phyloP scores from a whole-genome alignment of 495 filamentous ascomycete genomes.

The Podospora pseudopauciseta region DNA sequence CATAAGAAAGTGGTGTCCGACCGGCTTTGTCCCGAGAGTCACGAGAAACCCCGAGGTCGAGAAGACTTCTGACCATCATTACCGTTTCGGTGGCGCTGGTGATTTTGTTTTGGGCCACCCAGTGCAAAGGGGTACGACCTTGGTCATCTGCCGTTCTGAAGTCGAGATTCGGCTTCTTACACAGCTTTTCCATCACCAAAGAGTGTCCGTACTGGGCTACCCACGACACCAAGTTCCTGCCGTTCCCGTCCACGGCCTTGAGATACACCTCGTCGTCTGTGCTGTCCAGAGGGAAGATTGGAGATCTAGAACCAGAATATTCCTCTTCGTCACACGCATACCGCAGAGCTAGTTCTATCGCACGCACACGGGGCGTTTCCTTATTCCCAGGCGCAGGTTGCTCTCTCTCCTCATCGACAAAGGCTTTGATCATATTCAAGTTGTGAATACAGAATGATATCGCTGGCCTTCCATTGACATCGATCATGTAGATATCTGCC shows the following conservation, averaged over 20 bases:
- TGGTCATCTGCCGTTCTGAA: neutral
- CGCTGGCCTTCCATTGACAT: neutral
- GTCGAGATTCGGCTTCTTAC: neutral
- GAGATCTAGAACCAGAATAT: neutral
- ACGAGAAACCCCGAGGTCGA: neutral
- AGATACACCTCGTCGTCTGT: neutral
- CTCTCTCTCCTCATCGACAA: neutral
- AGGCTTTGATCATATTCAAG: neutral
- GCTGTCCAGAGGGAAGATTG: neutral
- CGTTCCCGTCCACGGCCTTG: neutral
- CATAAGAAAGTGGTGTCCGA: neutral
- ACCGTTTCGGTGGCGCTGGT: too few species aligned
- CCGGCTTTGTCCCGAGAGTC: neutral
- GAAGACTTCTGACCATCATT: neutral
- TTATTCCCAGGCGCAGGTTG: neutral
- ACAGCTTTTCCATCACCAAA: neutral
- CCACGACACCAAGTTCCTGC: neutral
- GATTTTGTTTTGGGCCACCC: too few species aligned
- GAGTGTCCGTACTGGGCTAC: neutral
- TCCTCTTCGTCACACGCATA: neutral
- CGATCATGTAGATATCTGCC: neutral
- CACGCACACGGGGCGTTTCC: neutral
- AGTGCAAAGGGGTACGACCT: neutral
- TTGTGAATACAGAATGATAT: neutral
- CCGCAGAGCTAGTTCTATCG: neutral